Base-by-base conservation (phyloP, 2,329 filamentous ascomycete species). In the Ophiostoma sp. region DNA sequence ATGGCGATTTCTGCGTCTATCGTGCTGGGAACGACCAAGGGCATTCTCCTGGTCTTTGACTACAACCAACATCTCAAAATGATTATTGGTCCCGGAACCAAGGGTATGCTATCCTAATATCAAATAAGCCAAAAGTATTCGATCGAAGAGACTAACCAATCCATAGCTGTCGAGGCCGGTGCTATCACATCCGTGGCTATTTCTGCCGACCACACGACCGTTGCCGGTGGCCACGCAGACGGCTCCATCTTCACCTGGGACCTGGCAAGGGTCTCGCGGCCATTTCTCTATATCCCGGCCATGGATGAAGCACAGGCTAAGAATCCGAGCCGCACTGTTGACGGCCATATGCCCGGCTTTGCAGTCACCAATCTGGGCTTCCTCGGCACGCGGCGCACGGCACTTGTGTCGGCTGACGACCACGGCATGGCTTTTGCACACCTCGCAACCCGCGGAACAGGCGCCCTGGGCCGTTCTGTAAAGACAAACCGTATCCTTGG, bases 231-330 rank as follows among this genome's bases (percentile, higher is more conserved):
- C 3, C 94, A 99, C 84, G 89, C 89, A 0, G 92, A 90, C 75
- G 96, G 95, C 3, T 89, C 89, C 77, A 97, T 99, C 69, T 98
- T 97, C 77, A 99, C 94, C 0, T 99, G 96, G 96, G 96, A 99
- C 78, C 90, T 94, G 15, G 86, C 87, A 57, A 87, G 91, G 71
- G 86, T 91, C n/a, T 88, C 93, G 3, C 87, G 91, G 41, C 95
- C 94, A 0, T 99, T 99, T 78, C 85, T 99, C 41, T 89, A 92
- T 68, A 94, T 99, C 62, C 87, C 90, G 0, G 92, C 93, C 48
- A 82, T 96, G 11, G 88, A 93, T 44, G 80, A 84, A n/a, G 80
- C 82, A 2, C 86, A 91, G 71, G 77, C 89, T 41, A 85, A 91
- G 69, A 84, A 52, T 11, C 57, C 65, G 17, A 39, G 88, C 39